Evolutionary conservation across 225 moss, liverwort and hornwort species (phyloP).

Genomic region (Polytrichum formosum): DNA sequence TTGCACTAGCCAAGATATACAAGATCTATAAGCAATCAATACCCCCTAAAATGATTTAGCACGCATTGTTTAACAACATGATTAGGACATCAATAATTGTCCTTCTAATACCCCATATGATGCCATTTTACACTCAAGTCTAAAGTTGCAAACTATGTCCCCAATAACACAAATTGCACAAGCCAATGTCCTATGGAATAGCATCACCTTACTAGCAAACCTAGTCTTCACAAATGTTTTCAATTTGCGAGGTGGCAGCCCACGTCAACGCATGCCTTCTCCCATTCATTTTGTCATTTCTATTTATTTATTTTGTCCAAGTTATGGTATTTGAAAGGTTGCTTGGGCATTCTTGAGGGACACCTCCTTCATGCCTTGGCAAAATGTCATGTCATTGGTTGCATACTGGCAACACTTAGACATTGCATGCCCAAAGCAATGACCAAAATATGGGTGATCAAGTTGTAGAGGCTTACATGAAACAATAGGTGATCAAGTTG

Average conservation of each 20-base stretch:
- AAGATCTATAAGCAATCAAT: slow-evolving; percentile 26
- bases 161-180: slow-evolving; percentile 21
- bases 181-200: slow-evolving; percentile 37
- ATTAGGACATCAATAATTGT: slow-evolving; percentile 28
- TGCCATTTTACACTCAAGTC: slow-evolving; percentile 18
- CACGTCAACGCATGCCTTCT: background rate
- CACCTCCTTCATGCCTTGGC: no score
- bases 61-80: slow-evolving; percentile 34
- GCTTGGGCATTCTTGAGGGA: no score
- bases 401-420: no score
- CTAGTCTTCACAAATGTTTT: slow-evolving; percentile 26
- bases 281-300: no score
- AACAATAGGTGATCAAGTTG: no score
- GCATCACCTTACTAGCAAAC: slow-evolving; percentile 38
- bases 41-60: slow-evolving; percentile 26
- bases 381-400: no score
- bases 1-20: slow-evolving; percentile 33
- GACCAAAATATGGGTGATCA: no score
- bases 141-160: slow-evolving; percentile 24
- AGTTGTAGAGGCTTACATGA: no score
- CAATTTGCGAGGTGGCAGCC: slow-evolving; percentile 43
- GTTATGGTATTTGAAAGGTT: no score
- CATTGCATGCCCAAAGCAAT: no score
- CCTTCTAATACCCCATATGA: slow-evolving; percentile 38
- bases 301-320: no score